A percentile compares a stretch with the other conserved stretches of the same genome.
Evolutionary conservation across 2,329 filamentous ascomycete species (phyloP).

Genomic region (Exserohilum turcica): DNA sequence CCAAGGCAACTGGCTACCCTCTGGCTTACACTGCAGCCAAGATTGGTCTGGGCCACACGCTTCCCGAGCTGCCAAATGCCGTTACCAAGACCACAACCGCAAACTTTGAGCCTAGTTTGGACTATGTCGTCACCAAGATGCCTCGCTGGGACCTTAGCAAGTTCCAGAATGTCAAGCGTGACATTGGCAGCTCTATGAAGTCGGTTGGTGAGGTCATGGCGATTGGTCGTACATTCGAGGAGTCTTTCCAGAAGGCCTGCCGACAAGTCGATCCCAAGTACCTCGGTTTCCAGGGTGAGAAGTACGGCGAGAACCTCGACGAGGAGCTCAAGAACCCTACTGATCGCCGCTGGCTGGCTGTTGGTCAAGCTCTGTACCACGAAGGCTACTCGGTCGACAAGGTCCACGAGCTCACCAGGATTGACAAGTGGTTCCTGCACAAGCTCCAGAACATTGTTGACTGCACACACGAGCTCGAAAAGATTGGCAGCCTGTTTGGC

Average conservation of each 20-base stretch:
- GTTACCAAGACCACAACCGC: slow-evolving; percentile 98
- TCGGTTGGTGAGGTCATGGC: slow-evolving; percentile 99
- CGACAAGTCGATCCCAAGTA: slow-evolving; percentile 93
- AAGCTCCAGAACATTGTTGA: slow-evolving; percentile 98
- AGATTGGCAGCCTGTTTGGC: slow-evolving; percentile 78
- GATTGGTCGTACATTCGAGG: slow-evolving; percentile 96
- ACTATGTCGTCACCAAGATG: slow-evolving; percentile 99
- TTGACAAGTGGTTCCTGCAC: slow-evolving; percentile 99
- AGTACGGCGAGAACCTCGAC: slow-evolving; percentile 86
- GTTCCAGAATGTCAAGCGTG: slow-evolving; percentile 97
- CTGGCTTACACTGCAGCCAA: slow-evolving; percentile 97
- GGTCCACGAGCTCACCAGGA: slow-evolving; percentile 93
- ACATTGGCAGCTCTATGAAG: slow-evolving; percentile 98
- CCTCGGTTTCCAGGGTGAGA: slow-evolving; percentile 91
- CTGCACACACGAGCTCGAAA: slow-evolving; percentile 83
- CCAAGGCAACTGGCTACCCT: slow-evolving; percentile 97
- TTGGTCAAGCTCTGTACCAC: slow-evolving; percentile 97
- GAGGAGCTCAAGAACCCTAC: slow-evolving; percentile 89
- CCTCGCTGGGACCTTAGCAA: slow-evolving; percentile 98
- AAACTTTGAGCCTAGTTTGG: slow-evolving; percentile 96
- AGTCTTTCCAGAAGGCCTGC: slow-evolving; percentile 98
- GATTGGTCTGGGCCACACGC: slow-evolving; percentile 92
- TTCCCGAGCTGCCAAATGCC: slow-evolving; percentile 94
- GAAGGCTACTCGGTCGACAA: slow-evolving; percentile 92
- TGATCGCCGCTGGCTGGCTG: slow-evolving; percentile 94